phyloP scores from a whole-genome alignment of 1,284 basidiomycete genomes.

The Cerrena zonata region DNA sequence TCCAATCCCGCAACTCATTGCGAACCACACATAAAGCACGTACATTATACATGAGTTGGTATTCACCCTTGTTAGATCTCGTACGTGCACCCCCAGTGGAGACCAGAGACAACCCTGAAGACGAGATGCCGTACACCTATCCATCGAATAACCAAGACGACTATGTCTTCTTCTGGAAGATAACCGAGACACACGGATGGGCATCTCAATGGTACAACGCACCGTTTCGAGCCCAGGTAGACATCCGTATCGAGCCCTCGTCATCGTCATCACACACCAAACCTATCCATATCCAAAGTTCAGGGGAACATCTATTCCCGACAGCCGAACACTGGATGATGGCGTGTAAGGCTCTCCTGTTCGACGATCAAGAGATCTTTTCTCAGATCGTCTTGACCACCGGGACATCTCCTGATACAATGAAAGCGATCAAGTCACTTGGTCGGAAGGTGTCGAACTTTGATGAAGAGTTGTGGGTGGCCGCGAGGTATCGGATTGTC shows the following conservation, averaged over 20 bases:
- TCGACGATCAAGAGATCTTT: constrained; percentile 40
- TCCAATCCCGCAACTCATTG: too few species aligned
- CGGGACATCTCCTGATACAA: neutral
- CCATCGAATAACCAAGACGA: constrained; percentile 1
- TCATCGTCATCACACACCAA: neutral
- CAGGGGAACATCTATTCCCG: constrained; percentile 32
- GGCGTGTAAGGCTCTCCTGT: constrained; percentile 53
- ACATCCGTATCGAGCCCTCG: constrained; percentile 14
- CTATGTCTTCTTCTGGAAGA: constrained; percentile 46
- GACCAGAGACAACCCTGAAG: too few species aligned
- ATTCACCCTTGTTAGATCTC: too few species aligned
- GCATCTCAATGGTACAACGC: constrained; percentile 52
- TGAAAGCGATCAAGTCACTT: constrained; percentile 40
- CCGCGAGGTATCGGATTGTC: constrained; percentile 44
- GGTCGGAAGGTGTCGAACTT: constrained; percentile 46
- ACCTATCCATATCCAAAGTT: constrained; percentile 14
- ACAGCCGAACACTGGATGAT: constrained; percentile 65
- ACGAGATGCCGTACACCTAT: neutral
- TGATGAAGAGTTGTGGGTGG: constrained; percentile 42
- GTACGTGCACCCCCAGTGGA: too few species aligned
- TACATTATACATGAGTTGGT: too few species aligned
- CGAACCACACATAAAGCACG: too few species aligned
- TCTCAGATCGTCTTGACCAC: constrained; percentile 31
- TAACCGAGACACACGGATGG: constrained; percentile 36
- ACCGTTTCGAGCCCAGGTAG: constrained; percentile 37